These are phyloP conservation scores for Flaveria bidentis DNA, from an alignment of 129 eudicot species.

Conservation along the genomic window DNA sequence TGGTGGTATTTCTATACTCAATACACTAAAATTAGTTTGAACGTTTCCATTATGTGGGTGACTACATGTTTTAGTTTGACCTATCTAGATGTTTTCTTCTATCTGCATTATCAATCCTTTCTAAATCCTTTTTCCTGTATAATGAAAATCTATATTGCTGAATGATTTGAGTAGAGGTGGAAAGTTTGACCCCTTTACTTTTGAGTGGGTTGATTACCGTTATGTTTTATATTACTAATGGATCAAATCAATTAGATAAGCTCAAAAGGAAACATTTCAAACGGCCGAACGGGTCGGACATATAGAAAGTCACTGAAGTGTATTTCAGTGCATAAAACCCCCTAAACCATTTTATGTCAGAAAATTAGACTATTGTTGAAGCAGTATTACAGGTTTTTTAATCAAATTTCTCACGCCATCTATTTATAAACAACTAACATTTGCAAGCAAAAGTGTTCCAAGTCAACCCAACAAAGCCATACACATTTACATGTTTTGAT, in stretches of 20 bases:
- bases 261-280: background rate
- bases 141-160: background rate
- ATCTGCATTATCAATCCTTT: background rate
- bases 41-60: background rate
- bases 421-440: background rate
- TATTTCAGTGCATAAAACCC: background rate
- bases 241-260: background rate
- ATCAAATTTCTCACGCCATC: background rate
- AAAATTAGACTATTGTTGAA: background rate
- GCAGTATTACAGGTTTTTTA: background rate
- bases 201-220: background rate
- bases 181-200: background rate
- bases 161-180: background rate
- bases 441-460: background rate
- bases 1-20: background rate
- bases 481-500: background rate
- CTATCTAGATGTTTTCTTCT: constrained; percentile 1
- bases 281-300: background rate
- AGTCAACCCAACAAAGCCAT: background rate
- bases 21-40: background rate
- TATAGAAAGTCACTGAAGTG: background rate
- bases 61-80: background rate
- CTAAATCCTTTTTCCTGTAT: background rate
- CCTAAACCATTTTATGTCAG: background rate
- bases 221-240: background rate